phyloP scores from a whole-genome alignment of 2,329 filamentous ascomycete genomes.

The Colletotrichum sp. region DNA sequence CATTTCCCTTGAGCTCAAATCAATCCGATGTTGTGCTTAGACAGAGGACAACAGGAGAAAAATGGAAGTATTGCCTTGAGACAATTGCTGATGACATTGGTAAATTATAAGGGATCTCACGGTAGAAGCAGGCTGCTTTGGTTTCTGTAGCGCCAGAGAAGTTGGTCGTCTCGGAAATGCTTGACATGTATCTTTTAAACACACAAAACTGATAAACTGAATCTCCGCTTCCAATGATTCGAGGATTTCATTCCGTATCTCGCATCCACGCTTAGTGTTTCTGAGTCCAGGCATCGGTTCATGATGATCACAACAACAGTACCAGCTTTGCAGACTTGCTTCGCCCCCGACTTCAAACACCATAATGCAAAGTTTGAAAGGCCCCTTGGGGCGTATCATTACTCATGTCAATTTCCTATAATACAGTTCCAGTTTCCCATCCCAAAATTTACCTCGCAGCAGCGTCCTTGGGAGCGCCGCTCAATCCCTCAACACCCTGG shows the following conservation, averaged over 20 bases:
- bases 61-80: not conserved
- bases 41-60: fast-evolving
- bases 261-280: fast-evolving
- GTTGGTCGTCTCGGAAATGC: fast-evolving
- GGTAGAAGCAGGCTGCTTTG: fast-evolving
- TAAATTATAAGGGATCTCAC: not conserved
- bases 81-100: not conserved
- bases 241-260: not conserved
- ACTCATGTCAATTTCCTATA: slow-evolving; percentile 10
- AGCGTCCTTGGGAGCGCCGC: slow-evolving; percentile 64
- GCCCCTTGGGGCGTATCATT: not conserved
- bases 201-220: not conserved
- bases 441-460: slow-evolving; percentile 43
- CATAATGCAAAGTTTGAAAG: not conserved
- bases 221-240: not conserved
- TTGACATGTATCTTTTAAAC: not conserved
- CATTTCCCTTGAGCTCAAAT: not conserved
- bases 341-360: not conserved
- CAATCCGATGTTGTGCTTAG: not conserved
- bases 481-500: slow-evolving; percentile 64
- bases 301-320: not conserved
- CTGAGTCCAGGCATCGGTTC: not conserved
- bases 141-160: not conserved
- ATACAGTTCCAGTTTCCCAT: not conserved
- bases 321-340: not conserved